phyloP scores from a whole-genome alignment of 164 flowering plant species.

The Magnolia officinalis region DNA sequence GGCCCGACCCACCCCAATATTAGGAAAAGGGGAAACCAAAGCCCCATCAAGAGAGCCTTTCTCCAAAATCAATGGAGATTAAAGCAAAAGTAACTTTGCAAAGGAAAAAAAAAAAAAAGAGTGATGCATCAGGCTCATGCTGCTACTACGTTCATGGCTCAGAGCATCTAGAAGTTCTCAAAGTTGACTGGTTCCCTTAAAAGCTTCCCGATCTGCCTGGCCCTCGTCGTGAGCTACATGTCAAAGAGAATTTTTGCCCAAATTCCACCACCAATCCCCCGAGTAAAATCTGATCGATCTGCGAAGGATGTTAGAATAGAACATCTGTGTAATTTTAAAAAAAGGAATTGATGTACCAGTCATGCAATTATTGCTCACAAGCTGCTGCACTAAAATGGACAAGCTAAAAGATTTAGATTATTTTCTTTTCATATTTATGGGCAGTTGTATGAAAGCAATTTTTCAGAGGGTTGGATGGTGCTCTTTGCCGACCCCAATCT shows the following conservation, averaged over 20 bases:
- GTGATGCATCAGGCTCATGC: background rate
- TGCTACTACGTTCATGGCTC: background rate
- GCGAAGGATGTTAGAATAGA: background rate
- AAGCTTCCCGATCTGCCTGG: constrained; percentile 20
- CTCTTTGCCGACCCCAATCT: too few relatives aligned
- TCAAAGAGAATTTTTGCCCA: constrained; percentile 15
- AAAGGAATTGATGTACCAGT: background rate
- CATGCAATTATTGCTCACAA: background rate
- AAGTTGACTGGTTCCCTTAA: constrained; percentile 16
- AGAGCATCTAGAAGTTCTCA: constrained; percentile 8
- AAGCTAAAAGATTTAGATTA: background rate
- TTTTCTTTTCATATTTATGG: background rate
- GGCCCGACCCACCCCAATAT: background rate
- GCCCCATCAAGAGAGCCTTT: background rate
- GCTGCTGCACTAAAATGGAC: background rate
- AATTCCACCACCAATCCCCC: constrained; percentile 23
- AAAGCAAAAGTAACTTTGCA: background rate
- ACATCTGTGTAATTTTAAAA: background rate
- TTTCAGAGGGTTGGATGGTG: background rate
- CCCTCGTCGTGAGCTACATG: constrained; percentile 20
- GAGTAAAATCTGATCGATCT: constrained; percentile 18
- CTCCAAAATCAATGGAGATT: background rate
- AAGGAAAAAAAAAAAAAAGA: background rate
- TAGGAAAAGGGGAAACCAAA: background rate
- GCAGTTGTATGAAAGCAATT: background rate